Base-by-base conservation (phyloP, 1,139 yeast genomes). In the Diutina neorugosa region DNA sequence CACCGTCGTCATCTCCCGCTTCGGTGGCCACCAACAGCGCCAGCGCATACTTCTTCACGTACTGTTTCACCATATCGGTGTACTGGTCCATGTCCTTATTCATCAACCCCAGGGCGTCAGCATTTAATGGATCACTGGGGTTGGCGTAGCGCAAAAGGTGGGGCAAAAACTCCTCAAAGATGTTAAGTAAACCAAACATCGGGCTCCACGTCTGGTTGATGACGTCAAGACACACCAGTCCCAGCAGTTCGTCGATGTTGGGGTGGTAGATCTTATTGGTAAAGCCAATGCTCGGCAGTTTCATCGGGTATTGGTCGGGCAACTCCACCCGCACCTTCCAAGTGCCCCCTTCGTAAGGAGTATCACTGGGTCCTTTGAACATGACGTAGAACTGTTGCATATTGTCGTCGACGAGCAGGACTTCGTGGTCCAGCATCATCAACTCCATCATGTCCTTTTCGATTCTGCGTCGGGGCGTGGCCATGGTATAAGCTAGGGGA, bases 191-290 rank as follows among this genome's bases (percentile, higher is more conserved):
- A 53, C 93, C 98, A 73, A 90, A 93, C 91, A 93, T 87, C 2
- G 98, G 98, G 49, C 96, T 86, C 98, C 98, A 93, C 0, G 98
- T 90, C 64, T 93, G 97, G 67, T 93, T 93, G 60, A 93, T 91
- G 41, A 93, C 98, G 65, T 93, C 98, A 55, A 93, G 80, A 68
- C 98, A 93, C 14, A 93, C 97, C 0, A 95, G 84, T 0, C 98
- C 98, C 3, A 96, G 85, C 31, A 82, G 77, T 64, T 88, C 93
- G 63, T 88, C 96, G 56, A 88, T 87, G 64, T 93, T 93, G 6
- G 98, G 98, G 65, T 93, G 98, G 67, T 82, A 91, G 37, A 93
- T 91, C 65, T 85, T 87, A 67, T 91, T 93, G 55, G 83, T 83
- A 65, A 93, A 93, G 3, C 98, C 98, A 59, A 93, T 90, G 16